Percentiles rank a stretch among this genome's conserved stretches.
These are phyloP conservation scores for Panaeolus papilionaceus DNA, from an alignment of 768 basidiomycete genomes.

Conservation along the genomic window DNA sequence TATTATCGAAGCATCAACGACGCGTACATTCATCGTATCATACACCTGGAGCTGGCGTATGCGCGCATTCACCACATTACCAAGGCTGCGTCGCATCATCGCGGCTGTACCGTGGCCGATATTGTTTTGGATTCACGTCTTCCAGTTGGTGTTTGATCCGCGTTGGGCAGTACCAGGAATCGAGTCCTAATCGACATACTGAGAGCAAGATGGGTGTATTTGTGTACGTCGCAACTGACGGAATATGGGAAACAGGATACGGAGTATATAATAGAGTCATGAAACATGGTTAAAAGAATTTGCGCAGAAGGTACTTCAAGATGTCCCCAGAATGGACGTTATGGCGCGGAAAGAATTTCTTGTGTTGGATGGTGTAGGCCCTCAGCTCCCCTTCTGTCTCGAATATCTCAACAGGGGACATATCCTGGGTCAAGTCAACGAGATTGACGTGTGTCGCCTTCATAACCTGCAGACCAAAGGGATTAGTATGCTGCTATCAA, in stretches of 20 bases:
- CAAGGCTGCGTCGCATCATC: slow-evolving; percentile 14
- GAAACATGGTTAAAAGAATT: not conserved
- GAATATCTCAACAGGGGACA: not conserved
- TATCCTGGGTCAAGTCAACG: not conserved
- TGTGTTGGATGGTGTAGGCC: not conserved
- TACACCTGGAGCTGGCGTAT: slow-evolving; percentile 18
- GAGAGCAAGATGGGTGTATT: too few species aligned
- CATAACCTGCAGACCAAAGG: not conserved
- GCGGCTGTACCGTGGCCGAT: slow-evolving; percentile 17
- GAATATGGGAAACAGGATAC: too few species aligned
- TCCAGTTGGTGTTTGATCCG: too few species aligned
- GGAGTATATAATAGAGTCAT: too few species aligned
- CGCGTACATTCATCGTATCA: slow-evolving; percentile 52
- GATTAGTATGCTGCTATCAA: not conserved
- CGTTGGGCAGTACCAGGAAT: too few species aligned
- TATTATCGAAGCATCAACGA: slow-evolving; percentile 55
- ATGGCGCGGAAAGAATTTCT: not conserved
- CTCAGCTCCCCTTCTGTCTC: not conserved
- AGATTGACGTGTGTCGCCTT: not conserved
- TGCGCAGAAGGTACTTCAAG: slow-evolving; percentile 2
- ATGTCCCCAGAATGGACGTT: not conserved
- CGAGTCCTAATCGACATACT: too few species aligned
- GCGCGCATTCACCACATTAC: slow-evolving; percentile 17
- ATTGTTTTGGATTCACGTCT: too few species aligned
- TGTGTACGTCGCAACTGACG: too few species aligned